These are phyloP conservation scores for Murraya koenigii DNA, from an alignment of 345 rosid genomes.

Conservation along the genomic window DNA sequence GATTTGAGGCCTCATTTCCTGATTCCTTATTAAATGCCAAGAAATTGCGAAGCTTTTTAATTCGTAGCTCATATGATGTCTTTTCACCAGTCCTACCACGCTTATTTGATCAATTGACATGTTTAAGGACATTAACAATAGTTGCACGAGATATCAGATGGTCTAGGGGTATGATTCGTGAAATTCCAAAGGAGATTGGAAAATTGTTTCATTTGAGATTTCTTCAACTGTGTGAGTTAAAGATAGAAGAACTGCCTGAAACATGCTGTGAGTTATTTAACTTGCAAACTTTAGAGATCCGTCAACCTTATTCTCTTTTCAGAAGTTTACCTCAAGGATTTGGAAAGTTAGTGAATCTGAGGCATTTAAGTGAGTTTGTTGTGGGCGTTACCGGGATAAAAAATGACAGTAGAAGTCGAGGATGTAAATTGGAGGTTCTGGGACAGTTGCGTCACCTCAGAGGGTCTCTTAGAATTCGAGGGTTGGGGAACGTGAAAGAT, in stretches of 20 bases:
- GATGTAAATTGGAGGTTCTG: not conserved
- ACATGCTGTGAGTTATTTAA: constrained; percentile 2
- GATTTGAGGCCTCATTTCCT: not conserved
- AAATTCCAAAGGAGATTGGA: not conserved
- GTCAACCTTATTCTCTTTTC: too few relatives aligned
- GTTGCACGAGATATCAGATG: fast-evolving
- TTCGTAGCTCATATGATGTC: not conserved
- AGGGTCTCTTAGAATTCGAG: not conserved
- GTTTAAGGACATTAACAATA: not conserved
- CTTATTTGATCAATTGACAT: not conserved
- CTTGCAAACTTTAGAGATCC: not conserved
- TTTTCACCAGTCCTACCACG: not conserved
- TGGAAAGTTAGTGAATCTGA: constrained; percentile 5
- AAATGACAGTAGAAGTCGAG: not conserved
- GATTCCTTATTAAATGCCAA: not conserved
- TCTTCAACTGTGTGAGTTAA: not conserved
- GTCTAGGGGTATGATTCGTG: too few relatives aligned
- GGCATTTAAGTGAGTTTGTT: constrained; percentile 3
- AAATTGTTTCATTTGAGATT: not conserved
- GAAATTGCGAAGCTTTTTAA: not conserved
- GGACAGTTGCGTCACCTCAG: not conserved
- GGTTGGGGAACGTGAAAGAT: not conserved
- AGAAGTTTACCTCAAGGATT: not conserved
- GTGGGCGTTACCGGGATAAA: not conserved
- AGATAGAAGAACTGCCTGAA: constrained; percentile 9